Base-by-base conservation (phyloP, 202 grass and related monocot genomes). In the Schoenoplectus tabernaemontani region DNA sequence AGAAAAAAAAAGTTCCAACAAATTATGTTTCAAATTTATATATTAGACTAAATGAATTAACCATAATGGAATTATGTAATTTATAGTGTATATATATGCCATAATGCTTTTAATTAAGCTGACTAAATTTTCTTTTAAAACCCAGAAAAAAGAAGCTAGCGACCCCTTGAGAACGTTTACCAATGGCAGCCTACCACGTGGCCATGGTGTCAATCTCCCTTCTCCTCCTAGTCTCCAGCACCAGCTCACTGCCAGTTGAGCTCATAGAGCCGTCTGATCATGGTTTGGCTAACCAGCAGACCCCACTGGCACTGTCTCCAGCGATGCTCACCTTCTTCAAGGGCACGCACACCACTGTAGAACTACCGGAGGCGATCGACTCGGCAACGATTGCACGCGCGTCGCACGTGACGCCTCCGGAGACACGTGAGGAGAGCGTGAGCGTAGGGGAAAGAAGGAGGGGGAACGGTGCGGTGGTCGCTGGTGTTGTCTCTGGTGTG, bases 301-400 rank as follows among this genome's bases (percentile, higher is more conserved):
- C 8, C 78, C 58, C 76, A 44, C 9, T 80, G 41, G 43, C 41
- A 34, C 41, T 37, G 57, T 65, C 78, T 26, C 78, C 78, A 11
- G 41, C 78, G 3, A 80, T 80, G 78, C 39, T 32, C 1, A 80
- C 78, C 20, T 80, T 80, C 59, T 80, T 80, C 78, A 80, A 80
- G 39, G 59, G 78, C 59, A 65, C 78, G 0, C 56, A 80, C 1
- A 23, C 59, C 39, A 47, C 63, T 7, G 59, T 80, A 19, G 59
- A 64, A 10, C 13, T 51, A 47, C 78, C 78, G 3, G 78, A 80
- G 78, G 78, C 78, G 59, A 80, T 80, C 19, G 78, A 80, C 59
- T 80, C 78, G 8, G 59, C 59, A 6, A 32, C 78, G 16, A 80
- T 80, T 32, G 78, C 78, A 50, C 78, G 41, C 32, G 78, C 22